Evolutionary conservation across 768 basidiomycete genomes (phyloP).

Genomic region (Boletus pseudopeckii): DNA sequence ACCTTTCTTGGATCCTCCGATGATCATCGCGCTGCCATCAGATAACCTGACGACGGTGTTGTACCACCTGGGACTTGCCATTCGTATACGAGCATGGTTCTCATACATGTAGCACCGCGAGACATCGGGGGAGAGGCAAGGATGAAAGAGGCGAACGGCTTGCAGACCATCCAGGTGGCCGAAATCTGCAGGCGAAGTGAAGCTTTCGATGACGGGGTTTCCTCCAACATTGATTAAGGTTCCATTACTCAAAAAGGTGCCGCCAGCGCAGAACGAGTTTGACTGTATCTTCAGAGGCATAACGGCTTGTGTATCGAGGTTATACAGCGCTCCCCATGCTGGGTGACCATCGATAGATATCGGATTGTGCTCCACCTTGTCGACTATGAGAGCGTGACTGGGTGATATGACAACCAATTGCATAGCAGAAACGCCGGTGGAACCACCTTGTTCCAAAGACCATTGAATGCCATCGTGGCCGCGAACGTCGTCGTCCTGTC

Average conservation of each 20-base stretch:
- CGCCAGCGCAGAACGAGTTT: slow-evolving; percentile 86
- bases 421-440: slow-evolving; percentile 78
- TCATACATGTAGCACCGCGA: slow-evolving; percentile 62
- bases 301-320: slow-evolving; percentile 59
- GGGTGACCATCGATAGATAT: slow-evolving; percentile 70
- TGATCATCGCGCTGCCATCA: slow-evolving; percentile 81
- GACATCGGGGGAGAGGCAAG: slow-evolving; percentile 50
- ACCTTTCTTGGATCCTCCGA: slow-evolving; percentile 77
- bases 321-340: slow-evolving; percentile 77
- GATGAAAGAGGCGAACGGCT: slow-evolving; percentile 66
- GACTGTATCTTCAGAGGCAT: slow-evolving; percentile 63
- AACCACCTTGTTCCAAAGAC: slow-evolving; percentile 61
- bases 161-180: slow-evolving; percentile 74
- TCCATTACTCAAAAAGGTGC: slow-evolving; percentile 73
- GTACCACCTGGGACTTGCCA: slow-evolving; percentile 83
- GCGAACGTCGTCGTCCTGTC: neutral
- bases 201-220: slow-evolving; percentile 67
- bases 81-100: slow-evolving; percentile 56
- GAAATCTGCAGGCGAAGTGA: slow-evolving; percentile 68
- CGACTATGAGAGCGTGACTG: slow-evolving; percentile 68
- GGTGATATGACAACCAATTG: slow-evolving; percentile 67
- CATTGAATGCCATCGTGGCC: slow-evolving; percentile 35
- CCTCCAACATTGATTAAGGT: slow-evolving; percentile 78
- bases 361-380: slow-evolving; percentile 87
- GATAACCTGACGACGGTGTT: slow-evolving; percentile 63